Percentiles rank a stretch among this genome's conserved stretches.
phyloP scores from a whole-genome alignment of 306 rosid genomes.

The Gillenia trifoliata region DNA sequence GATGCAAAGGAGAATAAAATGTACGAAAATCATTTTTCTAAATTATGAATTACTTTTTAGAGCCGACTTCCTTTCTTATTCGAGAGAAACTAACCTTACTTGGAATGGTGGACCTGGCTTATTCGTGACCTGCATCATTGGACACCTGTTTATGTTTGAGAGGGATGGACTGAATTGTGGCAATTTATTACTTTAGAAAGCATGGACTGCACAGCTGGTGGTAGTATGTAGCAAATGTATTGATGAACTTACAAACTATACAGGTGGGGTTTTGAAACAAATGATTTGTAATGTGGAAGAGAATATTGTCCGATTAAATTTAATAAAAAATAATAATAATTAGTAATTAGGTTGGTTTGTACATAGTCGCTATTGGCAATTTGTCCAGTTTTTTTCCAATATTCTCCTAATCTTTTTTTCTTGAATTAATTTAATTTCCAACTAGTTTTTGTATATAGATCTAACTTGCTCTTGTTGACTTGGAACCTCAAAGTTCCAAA shows the following conservation, averaged over 20 bases:
- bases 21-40: no score
- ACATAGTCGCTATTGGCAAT: background rate
- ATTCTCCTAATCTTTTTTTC: background rate
- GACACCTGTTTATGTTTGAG: no score
- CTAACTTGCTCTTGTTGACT: no score
- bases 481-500: background rate
- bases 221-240: no score
- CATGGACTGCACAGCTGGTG: background rate
- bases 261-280: background rate
- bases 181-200: background rate
- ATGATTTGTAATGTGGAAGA: background rate
- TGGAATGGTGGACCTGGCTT: background rate
- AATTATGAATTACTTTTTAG: no score
- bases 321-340: no score
- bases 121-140: no score
- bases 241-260: background rate
- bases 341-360: background rate
- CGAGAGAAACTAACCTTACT: background rate
- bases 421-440: background rate
- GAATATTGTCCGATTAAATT: background rate
- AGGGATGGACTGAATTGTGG: no score
- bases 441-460: no score
- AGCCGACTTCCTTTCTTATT: no score
- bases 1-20: no score
- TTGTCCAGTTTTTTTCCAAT: background rate